These are phyloP conservation scores for Stephanodiscus triporus DNA, from an alignment of 108 stramenopile genomes.

Conservation along the genomic window DNA sequence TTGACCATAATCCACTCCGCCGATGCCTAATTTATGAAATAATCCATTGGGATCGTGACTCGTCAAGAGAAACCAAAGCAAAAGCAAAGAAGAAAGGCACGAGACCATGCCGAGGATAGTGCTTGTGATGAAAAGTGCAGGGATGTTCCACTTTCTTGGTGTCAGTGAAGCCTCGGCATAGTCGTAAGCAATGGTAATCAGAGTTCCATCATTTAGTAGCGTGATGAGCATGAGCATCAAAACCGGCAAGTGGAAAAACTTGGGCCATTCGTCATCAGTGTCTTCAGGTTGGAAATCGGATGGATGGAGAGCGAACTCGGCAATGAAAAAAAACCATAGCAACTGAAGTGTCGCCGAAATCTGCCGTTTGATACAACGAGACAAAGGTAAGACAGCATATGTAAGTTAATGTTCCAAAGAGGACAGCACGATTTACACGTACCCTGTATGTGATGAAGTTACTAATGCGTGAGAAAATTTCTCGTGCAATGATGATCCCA, in stretches of 20 bases:
- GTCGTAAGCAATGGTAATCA: slow-evolving; percentile 78
- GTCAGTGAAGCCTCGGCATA: slow-evolving; percentile 52
- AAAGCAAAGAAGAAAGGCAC: slow-evolving; percentile 50
- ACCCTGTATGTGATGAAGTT: slow-evolving; percentile 64
- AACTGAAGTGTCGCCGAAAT: slow-evolving; percentile 82
- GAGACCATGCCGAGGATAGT: slow-evolving; percentile 54
- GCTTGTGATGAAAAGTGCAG: slow-evolving; percentile 47
- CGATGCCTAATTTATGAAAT: slow-evolving; percentile 40
- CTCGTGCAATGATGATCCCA: slow-evolving; percentile 62
- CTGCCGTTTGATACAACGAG: slow-evolving; percentile 29
- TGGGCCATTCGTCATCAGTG: slow-evolving; percentile 45
- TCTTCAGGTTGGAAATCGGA: slow-evolving; percentile 43
- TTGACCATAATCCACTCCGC: slow-evolving; percentile 56
- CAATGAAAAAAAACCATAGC: slow-evolving; percentile 82
- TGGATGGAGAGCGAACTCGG: slow-evolving; percentile 64
- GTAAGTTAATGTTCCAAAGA: slow-evolving; percentile 9
- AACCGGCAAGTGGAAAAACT: slow-evolving; percentile 75
- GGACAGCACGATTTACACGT: background rate
- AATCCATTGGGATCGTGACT: slow-evolving; percentile 53
- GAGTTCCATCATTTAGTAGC: slow-evolving; percentile 74
- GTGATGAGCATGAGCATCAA: slow-evolving; percentile 80
- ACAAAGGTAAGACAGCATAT: slow-evolving; percentile 17
- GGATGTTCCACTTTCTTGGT: slow-evolving; percentile 64
- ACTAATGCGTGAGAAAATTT: slow-evolving; percentile 60
- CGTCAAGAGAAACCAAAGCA: slow-evolving; percentile 48